phyloP scores from a whole-genome alignment of 805 yeast species.

The Sugiyamaella marilandica region DNA sequence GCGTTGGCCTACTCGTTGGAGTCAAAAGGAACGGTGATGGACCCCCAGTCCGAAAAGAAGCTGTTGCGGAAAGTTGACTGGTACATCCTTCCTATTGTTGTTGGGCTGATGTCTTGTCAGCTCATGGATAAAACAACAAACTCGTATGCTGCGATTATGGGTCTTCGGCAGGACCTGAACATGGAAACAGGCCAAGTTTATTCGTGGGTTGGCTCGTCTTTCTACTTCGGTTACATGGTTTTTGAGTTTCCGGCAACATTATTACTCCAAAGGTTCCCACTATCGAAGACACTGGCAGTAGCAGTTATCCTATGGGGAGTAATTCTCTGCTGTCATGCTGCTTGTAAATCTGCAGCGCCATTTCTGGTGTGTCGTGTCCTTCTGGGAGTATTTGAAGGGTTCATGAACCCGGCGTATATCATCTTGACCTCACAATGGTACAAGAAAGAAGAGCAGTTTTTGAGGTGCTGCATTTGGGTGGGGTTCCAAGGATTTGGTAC shows the following conservation, averaged over 20 bases:
- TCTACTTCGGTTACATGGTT: slow-evolving; percentile 58
- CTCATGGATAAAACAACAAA: slow-evolving; percentile 58
- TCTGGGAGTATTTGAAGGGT: slow-evolving; percentile 49
- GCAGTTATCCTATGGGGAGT: slow-evolving; percentile 59
- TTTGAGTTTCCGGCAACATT: slow-evolving; percentile 49
- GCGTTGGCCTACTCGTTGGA: slow-evolving; percentile 9
- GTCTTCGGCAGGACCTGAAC: slow-evolving; percentile 40
- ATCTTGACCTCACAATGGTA: slow-evolving; percentile 56
- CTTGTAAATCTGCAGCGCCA: slow-evolving; percentile 40
- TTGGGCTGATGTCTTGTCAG: slow-evolving; percentile 47
- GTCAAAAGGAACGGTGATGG: slow-evolving; percentile 12
- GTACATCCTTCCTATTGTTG: slow-evolving; percentile 47
- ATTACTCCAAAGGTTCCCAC: slow-evolving; percentile 51
- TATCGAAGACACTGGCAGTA: slow-evolving; percentile 46
- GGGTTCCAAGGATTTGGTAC: slow-evolving; percentile 42
- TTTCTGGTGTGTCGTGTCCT: slow-evolving; percentile 44
- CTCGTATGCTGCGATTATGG: slow-evolving; percentile 50
- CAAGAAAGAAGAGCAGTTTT: slow-evolving; percentile 43
- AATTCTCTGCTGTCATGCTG: slow-evolving; percentile 47
- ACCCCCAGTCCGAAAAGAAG: slow-evolving; percentile 26
- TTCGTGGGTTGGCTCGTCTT: slow-evolving; percentile 52
- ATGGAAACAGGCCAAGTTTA: slow-evolving; percentile 39
- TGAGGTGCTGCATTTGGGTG: slow-evolving; percentile 41
- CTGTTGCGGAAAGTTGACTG: slow-evolving; percentile 48
- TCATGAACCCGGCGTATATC: slow-evolving; percentile 54